phyloP scores from a whole-genome alignment of 2,329 filamentous ascomycete genomes.

The Penicillium corylophilum region DNA sequence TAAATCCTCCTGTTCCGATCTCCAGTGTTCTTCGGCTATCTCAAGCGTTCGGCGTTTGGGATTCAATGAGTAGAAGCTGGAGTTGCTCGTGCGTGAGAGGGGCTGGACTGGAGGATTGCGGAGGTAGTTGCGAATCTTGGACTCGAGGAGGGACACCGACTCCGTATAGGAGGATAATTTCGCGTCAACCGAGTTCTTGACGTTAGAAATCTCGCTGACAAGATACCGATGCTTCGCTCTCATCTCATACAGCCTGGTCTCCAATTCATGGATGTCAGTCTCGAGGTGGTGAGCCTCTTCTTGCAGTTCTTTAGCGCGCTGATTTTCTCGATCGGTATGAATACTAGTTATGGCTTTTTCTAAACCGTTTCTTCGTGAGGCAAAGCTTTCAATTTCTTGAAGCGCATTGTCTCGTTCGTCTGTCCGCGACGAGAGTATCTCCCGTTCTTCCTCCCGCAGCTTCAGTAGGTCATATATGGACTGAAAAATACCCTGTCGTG shows the following conservation, averaged over 20 bases:
- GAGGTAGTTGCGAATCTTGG: slow-evolving; percentile 55
- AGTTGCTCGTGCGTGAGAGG: slow-evolving; percentile 28
- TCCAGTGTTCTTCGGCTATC: slow-evolving; percentile 60
- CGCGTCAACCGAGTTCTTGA: slow-evolving; percentile 59
- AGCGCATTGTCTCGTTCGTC: slow-evolving; percentile 48
- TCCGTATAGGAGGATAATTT: slow-evolving; percentile 59
- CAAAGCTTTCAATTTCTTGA: slow-evolving; percentile 52
- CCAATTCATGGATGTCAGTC: slow-evolving; percentile 57
- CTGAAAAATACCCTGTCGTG: slow-evolving; percentile 56
- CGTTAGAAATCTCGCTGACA: slow-evolving; percentile 51
- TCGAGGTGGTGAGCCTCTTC: slow-evolving; percentile 54
- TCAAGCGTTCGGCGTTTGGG: slow-evolving; percentile 58
- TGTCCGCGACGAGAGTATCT: slow-evolving; percentile 48
- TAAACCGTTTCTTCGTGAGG: slow-evolving; percentile 50
- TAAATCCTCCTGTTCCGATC: slow-evolving; percentile 48
- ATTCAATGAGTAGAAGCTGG: slow-evolving; percentile 54
- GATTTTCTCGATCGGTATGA: slow-evolving; percentile 46
- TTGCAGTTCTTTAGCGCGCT: slow-evolving; percentile 46
- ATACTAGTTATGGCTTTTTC: slow-evolving; percentile 53
- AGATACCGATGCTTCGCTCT: slow-evolving; percentile 55
- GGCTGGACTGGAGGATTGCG: slow-evolving; percentile 46
- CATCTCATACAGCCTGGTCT: slow-evolving; percentile 56
- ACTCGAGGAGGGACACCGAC: slow-evolving; percentile 56
- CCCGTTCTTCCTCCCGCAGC: slow-evolving; percentile 58
- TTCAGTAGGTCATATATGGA: slow-evolving; percentile 57